phyloP scores from a whole-genome alignment of 2,329 filamentous ascomycete genomes.

The Hypoxylon sp. region DNA sequence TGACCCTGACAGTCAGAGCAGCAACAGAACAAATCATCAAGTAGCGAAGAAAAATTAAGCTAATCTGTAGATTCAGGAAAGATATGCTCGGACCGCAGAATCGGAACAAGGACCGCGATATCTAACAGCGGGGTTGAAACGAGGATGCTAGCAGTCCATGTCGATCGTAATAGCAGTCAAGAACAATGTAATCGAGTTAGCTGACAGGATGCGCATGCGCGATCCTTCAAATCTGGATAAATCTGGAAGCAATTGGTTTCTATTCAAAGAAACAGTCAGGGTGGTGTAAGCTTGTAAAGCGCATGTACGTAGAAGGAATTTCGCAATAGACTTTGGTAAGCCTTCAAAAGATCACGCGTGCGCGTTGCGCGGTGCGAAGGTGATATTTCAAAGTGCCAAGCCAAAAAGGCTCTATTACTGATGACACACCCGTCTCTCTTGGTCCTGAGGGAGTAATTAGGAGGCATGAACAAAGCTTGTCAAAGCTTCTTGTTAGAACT shows the following conservation, averaged over 20 bases:
- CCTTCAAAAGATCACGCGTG: constrained; percentile 21
- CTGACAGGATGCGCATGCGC: constrained; percentile 33
- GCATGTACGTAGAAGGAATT: constrained; percentile 20
- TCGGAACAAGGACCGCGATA: constrained; percentile 38
- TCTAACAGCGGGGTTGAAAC: constrained; percentile 47
- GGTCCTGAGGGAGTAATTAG: constrained; percentile 11
- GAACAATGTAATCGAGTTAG: constrained; percentile 31
- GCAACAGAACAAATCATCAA: constrained; percentile 23
- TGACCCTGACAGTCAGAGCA: constrained; percentile 18
- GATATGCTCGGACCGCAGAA: constrained; percentile 43
- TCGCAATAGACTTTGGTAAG: constrained; percentile 17
- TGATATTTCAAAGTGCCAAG: constrained; percentile 40
- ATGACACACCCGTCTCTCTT: constrained; percentile 30
- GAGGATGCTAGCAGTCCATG: constrained; percentile 45
- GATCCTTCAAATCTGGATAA: constrained; percentile 35
- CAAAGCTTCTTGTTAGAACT: constrained; percentile 12
- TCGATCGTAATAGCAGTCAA: constrained; percentile 47
- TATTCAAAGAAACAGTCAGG: constrained; percentile 25
- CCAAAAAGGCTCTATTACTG: constrained; percentile 25
- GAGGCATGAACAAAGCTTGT: constrained; percentile 15
- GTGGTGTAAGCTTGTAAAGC: constrained; percentile 8
- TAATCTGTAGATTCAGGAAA: constrained; percentile 34
- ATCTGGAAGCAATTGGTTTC: constrained; percentile 27
- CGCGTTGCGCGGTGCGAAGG: constrained; percentile 26
- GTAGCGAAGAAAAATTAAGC: constrained; percentile 24